These are phyloP conservation scores for Rhizoclosmatium sp. DNA, from an alignment of 192 early-diverging fungal genomes.

Conservation along the genomic window DNA sequence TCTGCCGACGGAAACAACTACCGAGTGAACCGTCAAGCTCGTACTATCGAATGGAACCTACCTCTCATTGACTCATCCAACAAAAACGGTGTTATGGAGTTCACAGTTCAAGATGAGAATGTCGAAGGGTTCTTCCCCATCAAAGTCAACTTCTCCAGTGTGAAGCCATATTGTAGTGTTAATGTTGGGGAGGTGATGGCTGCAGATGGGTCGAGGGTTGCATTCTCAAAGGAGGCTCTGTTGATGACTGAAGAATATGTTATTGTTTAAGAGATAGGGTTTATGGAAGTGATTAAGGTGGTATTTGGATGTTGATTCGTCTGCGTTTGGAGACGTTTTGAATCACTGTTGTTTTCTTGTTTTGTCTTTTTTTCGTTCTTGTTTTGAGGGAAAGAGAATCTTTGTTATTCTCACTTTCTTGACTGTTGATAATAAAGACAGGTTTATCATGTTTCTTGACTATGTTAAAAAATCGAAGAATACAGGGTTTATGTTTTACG, in stretches of 20 bases:
- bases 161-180: slow-evolving; percentile 78
- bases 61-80: slow-evolving; percentile 81
- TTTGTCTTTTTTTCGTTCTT: background rate
- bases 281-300: background rate
- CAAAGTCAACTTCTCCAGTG: slow-evolving; percentile 75
- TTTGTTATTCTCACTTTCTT: no score
- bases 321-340: background rate
- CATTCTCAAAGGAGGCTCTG: slow-evolving; percentile 77
- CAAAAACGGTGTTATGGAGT: slow-evolving; percentile 84
- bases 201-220: slow-evolving; percentile 63
- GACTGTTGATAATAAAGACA: no score
- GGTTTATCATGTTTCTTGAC: no score
- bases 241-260: slow-evolving; percentile 82
- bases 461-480: no score
- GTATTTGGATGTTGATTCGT: background rate
- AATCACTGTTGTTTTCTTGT: background rate
- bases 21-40: slow-evolving; percentile 73
- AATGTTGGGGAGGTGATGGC: slow-evolving; percentile 65
- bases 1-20: slow-evolving; percentile 82
- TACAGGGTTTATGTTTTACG: no score
- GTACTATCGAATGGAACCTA: slow-evolving; percentile 86
- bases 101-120: slow-evolving; percentile 79
- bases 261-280: slow-evolving; percentile 68
- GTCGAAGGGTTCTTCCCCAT: slow-evolving; percentile 89
- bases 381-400: no score